A percentile compares a stretch with the other conserved stretches of the same genome.
Conservation (phyloP, 2,329 filamentous ascomycete genomes). For the Fusarium buharicum region DNA sequence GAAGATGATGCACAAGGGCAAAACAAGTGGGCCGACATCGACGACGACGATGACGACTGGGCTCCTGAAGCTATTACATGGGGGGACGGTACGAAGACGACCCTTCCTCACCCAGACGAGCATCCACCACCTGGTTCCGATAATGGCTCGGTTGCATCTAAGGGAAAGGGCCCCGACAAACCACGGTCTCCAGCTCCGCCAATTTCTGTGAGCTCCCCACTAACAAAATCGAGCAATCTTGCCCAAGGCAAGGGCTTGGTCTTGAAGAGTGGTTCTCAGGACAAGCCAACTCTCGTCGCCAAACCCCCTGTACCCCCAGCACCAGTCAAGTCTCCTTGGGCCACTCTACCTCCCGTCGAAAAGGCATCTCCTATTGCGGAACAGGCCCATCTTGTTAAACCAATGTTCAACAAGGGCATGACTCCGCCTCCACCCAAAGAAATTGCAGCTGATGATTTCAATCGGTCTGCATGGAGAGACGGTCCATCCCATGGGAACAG, state of each 20-base stretch:
- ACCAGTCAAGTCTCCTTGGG: constrained; percentile 92
- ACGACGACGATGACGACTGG: constrained; percentile 90
- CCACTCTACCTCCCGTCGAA: constrained; percentile 83
- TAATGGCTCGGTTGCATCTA: constrained; percentile 39
- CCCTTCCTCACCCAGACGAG: constrained; percentile 72
- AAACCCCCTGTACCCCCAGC: constrained; percentile 75
- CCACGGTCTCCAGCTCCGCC: constrained; percentile 57
- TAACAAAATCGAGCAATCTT: constrained; percentile 58
- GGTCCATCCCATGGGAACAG: constrained; percentile 69
- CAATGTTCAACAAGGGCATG: constrained; percentile 63
- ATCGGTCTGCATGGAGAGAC: constrained; percentile 83
- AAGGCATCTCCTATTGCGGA: constrained; percentile 78
- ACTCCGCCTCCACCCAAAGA: constrained; percentile 70
- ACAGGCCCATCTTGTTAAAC: constrained; percentile 57
- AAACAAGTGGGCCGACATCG: constrained; percentile 89
- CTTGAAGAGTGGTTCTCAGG: constrained; percentile 70
- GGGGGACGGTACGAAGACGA: constrained; percentile 88
- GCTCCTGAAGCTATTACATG: constrained; percentile 85
- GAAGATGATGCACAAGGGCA: constrained; percentile 79
- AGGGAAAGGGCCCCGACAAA: constrained; percentile 52
- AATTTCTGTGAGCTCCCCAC: constrained; percentile 51
- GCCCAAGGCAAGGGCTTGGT: constrained; percentile 70
- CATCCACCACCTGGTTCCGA: constrained; percentile 47
- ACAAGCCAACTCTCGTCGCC: constrained; percentile 77
- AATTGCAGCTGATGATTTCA: constrained; percentile 94